Percentiles rank a stretch among this genome's conserved stretches.
Conservation (phyloP, 805 yeast genomes). For the Metschnikowia reukaufii region DNA sequence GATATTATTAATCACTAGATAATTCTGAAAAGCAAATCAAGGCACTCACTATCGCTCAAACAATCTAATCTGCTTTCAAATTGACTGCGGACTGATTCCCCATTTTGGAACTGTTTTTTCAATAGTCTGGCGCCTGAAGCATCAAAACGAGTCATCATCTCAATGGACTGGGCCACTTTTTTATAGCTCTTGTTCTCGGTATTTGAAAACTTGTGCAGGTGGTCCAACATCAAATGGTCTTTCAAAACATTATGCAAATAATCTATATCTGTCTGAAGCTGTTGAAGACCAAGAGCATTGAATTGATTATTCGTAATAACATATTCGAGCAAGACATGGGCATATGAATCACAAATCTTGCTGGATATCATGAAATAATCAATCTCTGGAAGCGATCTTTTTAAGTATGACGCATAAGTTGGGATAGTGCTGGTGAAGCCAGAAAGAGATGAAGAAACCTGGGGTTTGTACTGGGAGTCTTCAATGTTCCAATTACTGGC, state of each 20-base stretch:
- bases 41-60: conserved; percentile 24
- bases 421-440: conserved; percentile 27
- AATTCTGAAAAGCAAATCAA: conserved; percentile 28
- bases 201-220: conserved; percentile 21
- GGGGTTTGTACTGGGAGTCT: conserved; percentile 7
- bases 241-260: conserved; percentile 21
- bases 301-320: conserved; percentile 41
- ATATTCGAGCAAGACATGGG: conserved; percentile 35
- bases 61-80: conserved; percentile 21
- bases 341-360: conserved; percentile 27
- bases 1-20: conserved; percentile 4
- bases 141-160: conserved; percentile 29
- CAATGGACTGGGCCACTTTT: conserved; percentile 31
- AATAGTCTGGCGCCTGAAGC: conserved; percentile 22
- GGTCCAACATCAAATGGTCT: conserved; percentile 21
- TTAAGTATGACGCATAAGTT: conserved; percentile 26
- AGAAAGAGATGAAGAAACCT: conserved; percentile 24
- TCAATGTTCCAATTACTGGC: conserved; percentile 33
- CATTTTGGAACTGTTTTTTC: conserved; percentile 16
- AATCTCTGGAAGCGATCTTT: conserved; percentile 24
- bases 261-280: conserved; percentile 32
- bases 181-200: conserved; percentile 24
- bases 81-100: conserved; percentile 21
- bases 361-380: conserved; percentile 34
- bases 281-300: conserved; percentile 31